phyloP scores from a whole-genome alignment of 192 early-diverging fungal species.

The Backusella liffmaniae region DNA sequence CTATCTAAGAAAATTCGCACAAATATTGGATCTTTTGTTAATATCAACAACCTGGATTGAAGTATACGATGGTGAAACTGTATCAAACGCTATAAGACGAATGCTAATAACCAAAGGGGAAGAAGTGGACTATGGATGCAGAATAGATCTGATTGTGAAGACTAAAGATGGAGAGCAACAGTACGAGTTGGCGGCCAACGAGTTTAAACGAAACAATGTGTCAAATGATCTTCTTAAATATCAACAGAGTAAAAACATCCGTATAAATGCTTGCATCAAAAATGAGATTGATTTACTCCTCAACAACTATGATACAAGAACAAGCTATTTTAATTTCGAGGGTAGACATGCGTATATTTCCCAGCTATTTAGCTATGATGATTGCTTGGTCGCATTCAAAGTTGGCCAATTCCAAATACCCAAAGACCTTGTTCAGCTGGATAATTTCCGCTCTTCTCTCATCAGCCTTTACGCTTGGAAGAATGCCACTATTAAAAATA shows the following conservation, averaged over 20 bases:
- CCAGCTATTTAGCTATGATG: background rate
- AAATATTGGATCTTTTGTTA: too few species aligned
- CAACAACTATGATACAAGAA: background rate
- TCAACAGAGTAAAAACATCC: background rate
- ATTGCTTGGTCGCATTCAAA: background rate
- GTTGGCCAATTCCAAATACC: background rate
- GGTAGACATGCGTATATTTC: background rate
- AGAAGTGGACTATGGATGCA: too few species aligned
- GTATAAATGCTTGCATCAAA: background rate
- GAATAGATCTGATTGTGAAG: too few species aligned
- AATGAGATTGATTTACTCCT: background rate
- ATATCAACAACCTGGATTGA: too few species aligned
- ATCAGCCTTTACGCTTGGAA: background rate
- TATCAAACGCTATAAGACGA: too few species aligned
- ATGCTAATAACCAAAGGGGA: too few species aligned
- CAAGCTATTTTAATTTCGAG: background rate
- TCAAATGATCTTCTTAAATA: background rate
- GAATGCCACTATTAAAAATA: background rate
- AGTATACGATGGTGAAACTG: too few species aligned
- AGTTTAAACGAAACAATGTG: background rate
- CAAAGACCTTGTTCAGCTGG: background rate
- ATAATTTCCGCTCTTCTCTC: background rate
- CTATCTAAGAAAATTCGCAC: too few species aligned
- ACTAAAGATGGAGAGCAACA: too few species aligned
- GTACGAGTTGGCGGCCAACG: too few species aligned